Evolutionary conservation across 1,139 yeast genomes (phyloP), one percentile per base, ranked within the genome.

Genomic region (Zhuliangozyma parablackwelliae): DNA sequence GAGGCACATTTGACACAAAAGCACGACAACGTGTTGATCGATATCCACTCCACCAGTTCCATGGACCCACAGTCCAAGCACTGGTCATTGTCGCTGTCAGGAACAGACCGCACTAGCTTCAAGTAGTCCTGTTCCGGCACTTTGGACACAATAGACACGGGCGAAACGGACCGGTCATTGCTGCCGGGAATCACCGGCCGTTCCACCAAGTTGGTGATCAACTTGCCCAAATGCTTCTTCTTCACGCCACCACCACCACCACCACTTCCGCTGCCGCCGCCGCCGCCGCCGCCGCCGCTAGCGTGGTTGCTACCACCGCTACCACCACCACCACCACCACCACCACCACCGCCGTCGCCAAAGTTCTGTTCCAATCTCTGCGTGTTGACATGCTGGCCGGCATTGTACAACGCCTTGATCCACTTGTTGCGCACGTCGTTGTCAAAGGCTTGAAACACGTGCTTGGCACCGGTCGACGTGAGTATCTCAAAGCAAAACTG

Each of bases 1-100:
- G 80, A 73, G 0, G 96, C 82, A 53, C 97, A 90, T 34, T 82
- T 80, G 30, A 88, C 81, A 58, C 97, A 90, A 30, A 90, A 68
- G 9, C 84, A 77, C 21, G 80, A 79, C 40, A 88, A 62, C 35
- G 83, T 62, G 51, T 86, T 90, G 44, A 88, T 69, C 0, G 96
- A 85, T 5, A 90, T 75, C 97, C 97, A 90, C 50, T 89, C 97
- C 8, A 87, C 95, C 26, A 73, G 63, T 8, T 74, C 78, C 0
- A 63, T 50, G 3, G 76, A 55, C 0, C 83, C 82, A 65, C 97
- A 90, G 52, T 90, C 97, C 9, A 88, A 85, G 59, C 97, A 90
- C 7, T 51, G 46, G 16, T 59, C 52, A 53, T 90, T 90, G 28
- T 80, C 73, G n/a, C 74, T 62, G 34, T 80, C 77, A 1, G 62